Evolutionary conservation across 805 yeast species (phyloP).

Genomic region (Ogataea zsoltii): DNA sequence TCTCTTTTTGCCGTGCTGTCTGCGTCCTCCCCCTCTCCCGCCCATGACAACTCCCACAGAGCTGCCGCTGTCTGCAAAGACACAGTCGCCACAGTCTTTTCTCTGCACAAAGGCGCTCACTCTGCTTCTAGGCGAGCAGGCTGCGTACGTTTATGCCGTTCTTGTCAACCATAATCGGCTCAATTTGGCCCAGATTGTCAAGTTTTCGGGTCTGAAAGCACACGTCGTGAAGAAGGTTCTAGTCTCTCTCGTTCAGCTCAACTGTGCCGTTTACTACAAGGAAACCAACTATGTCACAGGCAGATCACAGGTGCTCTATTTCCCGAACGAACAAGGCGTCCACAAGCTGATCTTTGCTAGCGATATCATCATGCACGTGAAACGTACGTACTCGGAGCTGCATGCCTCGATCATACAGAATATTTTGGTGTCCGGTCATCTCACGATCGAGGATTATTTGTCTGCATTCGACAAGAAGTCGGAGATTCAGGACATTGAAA

Average conservation of each 20-base stretch:
- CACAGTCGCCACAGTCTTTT: slow-evolving; percentile 63
- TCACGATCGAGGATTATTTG: slow-evolving; percentile 55
- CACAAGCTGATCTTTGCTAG: slow-evolving; percentile 72
- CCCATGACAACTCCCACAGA: slow-evolving; percentile 18
- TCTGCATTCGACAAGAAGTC: slow-evolving; percentile 29
- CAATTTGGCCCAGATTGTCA: slow-evolving; percentile 53
- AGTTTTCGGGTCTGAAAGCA: slow-evolving; percentile 46
- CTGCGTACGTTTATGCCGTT: slow-evolving; percentile 59
- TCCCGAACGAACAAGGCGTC: slow-evolving; percentile 63
- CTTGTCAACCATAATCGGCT: slow-evolving; percentile 70
- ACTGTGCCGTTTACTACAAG: slow-evolving; percentile 58
- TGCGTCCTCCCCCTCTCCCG: not conserved
- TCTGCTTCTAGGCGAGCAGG: slow-evolving; percentile 69
- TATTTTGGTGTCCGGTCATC: slow-evolving; percentile 66
- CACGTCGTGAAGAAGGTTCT: slow-evolving; percentile 61
- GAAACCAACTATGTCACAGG: slow-evolving; percentile 47
- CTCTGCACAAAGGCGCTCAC: slow-evolving; percentile 54
- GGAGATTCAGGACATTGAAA: slow-evolving; percentile 32
- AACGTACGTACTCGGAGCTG: slow-evolving; percentile 42
- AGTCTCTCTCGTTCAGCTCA: slow-evolving; percentile 76
- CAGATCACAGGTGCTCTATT: slow-evolving; percentile 43
- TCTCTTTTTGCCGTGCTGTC: not conserved
- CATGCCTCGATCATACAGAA: slow-evolving; percentile 66
- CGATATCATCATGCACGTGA: slow-evolving; percentile 60
- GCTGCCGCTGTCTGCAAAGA: slow-evolving; percentile 41